Evolutionary conservation across 1,284 basidiomycete species (phyloP).

Genomic region (Malassezia equina): DNA sequence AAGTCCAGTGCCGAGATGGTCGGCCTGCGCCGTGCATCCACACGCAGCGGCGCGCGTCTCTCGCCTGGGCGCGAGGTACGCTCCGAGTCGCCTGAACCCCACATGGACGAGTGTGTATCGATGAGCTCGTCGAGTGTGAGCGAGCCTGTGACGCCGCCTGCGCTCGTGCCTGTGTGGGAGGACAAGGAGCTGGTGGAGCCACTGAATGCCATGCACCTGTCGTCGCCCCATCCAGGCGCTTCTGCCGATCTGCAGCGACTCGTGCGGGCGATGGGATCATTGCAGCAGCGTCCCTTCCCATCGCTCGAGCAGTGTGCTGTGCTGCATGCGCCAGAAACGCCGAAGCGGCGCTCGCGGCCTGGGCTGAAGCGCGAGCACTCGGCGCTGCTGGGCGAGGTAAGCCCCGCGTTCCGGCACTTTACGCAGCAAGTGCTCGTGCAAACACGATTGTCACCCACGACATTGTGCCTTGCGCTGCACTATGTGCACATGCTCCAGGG

Average conservation of each 20-base stretch:
- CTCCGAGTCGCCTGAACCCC: neutral
- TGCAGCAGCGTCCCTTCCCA: conserved; percentile 6
- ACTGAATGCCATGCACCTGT: conserved; percentile 16
- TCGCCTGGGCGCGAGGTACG: conserved; percentile 2
- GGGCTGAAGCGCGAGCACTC: conserved; percentile 4
- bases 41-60: conserved; percentile 5
- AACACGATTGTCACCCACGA: conserved; percentile 40
- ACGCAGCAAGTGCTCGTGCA: conserved; percentile 44
- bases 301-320: conserved; percentile 1
- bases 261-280: conserved; percentile 12
- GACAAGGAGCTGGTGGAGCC: conserved; percentile 20
- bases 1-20: conserved; percentile 29
- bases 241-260: conserved; percentile 12
- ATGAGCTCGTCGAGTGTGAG: conserved; percentile 29
- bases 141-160: conserved; percentile 35
- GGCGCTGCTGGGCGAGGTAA: conserved; percentile 24
- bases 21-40: conserved; percentile 20
- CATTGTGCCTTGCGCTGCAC: conserved; percentile 39
- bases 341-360: conserved; percentile 22
- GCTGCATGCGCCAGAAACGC: conserved; percentile 12
- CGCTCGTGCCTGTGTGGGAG: conserved; percentile 18
- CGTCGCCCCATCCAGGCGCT: conserved; percentile 13
- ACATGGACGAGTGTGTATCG: conserved; percentile 2
- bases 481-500: conserved; percentile 31
- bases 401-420: conserved; percentile 42